A percentile compares a stretch with the other conserved stretches of the same genome.
Evolutionary conservation across 2,329 filamentous ascomycete genomes (phyloP).

Genomic region (Ophiocordyceps australis): DNA sequence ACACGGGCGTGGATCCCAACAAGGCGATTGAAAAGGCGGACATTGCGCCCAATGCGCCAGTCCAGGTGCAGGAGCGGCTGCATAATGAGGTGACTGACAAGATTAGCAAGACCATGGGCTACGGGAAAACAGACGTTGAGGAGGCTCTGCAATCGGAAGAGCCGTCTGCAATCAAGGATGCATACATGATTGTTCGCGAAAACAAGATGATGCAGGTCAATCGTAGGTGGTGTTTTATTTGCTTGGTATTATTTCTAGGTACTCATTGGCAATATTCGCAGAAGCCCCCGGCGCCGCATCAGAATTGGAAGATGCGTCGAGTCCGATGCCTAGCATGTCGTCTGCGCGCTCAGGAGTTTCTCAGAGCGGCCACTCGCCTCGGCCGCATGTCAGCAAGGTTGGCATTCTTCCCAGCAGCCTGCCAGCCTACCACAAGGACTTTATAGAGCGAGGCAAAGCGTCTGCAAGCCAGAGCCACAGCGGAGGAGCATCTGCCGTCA

Average conservation of each 20-base stretch:
- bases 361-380: slow-evolving; percentile 25
- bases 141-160: slow-evolving; percentile 84
- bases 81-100: slow-evolving; percentile 89
- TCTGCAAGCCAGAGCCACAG: too few relatives aligned
- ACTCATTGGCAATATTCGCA: too few relatives aligned
- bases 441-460: slow-evolving; percentile 55
- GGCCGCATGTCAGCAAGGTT: slow-evolving; percentile 63
- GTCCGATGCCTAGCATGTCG: slow-evolving; percentile 33
- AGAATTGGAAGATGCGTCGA: slow-evolving; percentile 20
- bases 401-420: slow-evolving; percentile 83
- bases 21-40: slow-evolving; percentile 74
- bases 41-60: slow-evolving; percentile 61
- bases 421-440: slow-evolving; percentile 78
- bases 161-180: slow-evolving; percentile 95
- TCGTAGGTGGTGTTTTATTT: slow-evolving; percentile 42
- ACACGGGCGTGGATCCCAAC: slow-evolving; percentile 85
- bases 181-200: slow-evolving; percentile 93
- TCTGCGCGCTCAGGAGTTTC: slow-evolving; percentile 35
- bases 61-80: slow-evolving; percentile 70
- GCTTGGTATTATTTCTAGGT: too few relatives aligned
- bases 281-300: too few relatives aligned
- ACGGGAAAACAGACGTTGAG: slow-evolving; percentile 85
- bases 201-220: slow-evolving; percentile 95
- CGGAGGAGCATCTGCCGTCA: slow-evolving; percentile 23
- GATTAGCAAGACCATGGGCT: slow-evolving; percentile 95